phyloP scores from a whole-genome alignment of 495 filamentous ascomycete genomes.

The Cladorrhinum samala region DNA sequence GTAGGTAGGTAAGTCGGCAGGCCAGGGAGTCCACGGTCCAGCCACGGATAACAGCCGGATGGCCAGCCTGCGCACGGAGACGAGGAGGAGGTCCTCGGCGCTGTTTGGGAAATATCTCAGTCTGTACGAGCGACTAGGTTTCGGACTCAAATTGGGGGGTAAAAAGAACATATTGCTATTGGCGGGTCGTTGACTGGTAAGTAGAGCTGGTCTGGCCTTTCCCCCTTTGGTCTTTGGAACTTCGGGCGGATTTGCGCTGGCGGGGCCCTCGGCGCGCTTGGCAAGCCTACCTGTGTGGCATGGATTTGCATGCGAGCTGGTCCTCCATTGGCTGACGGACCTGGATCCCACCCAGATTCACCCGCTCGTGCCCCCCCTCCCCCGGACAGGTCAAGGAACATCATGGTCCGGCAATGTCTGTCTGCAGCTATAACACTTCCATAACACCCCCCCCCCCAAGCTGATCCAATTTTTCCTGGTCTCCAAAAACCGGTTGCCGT shows the following conservation, averaged over 20 bases:
- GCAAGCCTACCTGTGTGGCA: slow-evolving; percentile 7
- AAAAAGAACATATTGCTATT: slow-evolving; percentile 10
- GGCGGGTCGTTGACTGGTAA: slow-evolving; percentile 6
- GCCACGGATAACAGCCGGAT: slow-evolving; percentile 24
- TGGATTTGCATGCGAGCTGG: neutral
- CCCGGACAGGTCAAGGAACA: slow-evolving; percentile 3
- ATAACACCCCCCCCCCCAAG: neutral
- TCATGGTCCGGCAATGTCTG: slow-evolving; percentile 10
- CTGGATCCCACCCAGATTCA: slow-evolving; percentile 1
- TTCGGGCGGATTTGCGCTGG: slow-evolving; percentile 6
- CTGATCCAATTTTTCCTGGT: neutral
- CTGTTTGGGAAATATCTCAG: too few relatives aligned
- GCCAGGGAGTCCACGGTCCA: neutral
- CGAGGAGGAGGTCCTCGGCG: slow-evolving; percentile 15
- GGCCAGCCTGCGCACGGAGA: slow-evolving; percentile 9
- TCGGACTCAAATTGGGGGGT: slow-evolving; percentile 24
- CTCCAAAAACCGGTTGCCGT: slow-evolving; percentile 3
- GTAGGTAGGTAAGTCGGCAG: neutral
- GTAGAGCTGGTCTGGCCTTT: slow-evolving; percentile 5
- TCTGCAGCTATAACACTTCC: neutral
- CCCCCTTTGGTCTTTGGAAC: neutral
- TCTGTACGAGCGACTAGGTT: slow-evolving; percentile 13
- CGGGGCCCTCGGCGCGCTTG: slow-evolving; percentile 10
- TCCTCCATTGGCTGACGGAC: slow-evolving; percentile 2
- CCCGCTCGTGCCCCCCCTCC: neutral